Evolutionary conservation across 73 alveolate genomes (phyloP), one percentile per base, ranked within the genome.

Genomic region (Durusdinium trenchii): DNA sequence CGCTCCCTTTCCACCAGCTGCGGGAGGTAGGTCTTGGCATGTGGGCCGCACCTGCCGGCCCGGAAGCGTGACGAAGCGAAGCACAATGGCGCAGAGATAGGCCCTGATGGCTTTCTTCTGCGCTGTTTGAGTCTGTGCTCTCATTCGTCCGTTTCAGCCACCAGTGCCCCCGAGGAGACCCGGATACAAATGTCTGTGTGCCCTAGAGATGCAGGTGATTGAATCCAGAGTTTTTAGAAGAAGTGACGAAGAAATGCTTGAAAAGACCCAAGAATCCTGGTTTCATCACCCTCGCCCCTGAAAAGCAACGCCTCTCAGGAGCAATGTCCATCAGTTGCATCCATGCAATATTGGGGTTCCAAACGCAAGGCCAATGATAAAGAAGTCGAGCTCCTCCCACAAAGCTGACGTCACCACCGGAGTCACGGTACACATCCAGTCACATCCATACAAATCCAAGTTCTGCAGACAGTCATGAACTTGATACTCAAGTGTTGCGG

Each of bases 11-110:
- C 99, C 6, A 94, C 99, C 38, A 94, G 99, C 93, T 76, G 99
- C 28, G 99, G 99, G 48, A 94, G 82, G 45, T 94, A 94, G 52
- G 99, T 94, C 99, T 94, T 94, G 69, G 99, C 99, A 42, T 94
- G 99, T 7, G 99, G 99, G 42, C 99, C 99, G 20, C 99, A 94
- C 87, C 98, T 91, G 26, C 18, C n/a, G n/a, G n/a, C n/a, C n/a
- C n/a, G n/a, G n/a, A n/a, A n/a, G n/a, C n/a, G n/a, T n/a, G n/a
- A n/a, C n/a, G n/a, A n/a, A n/a, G n/a, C n/a, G n/a, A n/a, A n/a
- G n/a, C n/a, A n/a, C n/a, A n/a, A n/a, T n/a, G n/a, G n/a, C n/a
- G n/a, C n/a, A n/a, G n/a, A n/a, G n/a, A n/a, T n/a, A n/a, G n/a
- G n/a, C n/a, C n/a, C n/a, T n/a, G n/a, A n/a, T n/a, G n/a, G n/a